These are phyloP conservation scores for Proliferodiscus dingleyae DNA, from an alignment of 2,329 filamentous ascomycete species.

Conservation along the genomic window DNA sequence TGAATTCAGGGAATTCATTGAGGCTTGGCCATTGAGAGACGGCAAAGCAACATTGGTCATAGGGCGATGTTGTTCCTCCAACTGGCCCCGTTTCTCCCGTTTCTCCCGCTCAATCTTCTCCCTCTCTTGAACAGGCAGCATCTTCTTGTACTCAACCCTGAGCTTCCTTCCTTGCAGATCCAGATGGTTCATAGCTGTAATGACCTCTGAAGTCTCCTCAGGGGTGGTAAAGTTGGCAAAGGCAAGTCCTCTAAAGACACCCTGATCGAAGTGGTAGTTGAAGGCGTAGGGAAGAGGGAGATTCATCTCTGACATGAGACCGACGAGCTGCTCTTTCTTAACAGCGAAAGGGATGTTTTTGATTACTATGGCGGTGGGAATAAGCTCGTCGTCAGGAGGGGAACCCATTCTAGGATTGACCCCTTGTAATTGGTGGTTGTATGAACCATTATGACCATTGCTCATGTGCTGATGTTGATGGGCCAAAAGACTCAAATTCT, in stretches of 20 bases:
- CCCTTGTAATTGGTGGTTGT: slow-evolving; percentile 18
- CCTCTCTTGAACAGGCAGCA: slow-evolving; percentile 94
- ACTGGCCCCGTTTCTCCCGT: slow-evolving; percentile 61
- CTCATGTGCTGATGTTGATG: slow-evolving; percentile 34
- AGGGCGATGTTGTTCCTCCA: slow-evolving; percentile 92
- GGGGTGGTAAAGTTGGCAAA: slow-evolving; percentile 98
- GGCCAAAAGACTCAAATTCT: slow-evolving; percentile 29
- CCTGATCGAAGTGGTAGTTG: slow-evolving; percentile 99
- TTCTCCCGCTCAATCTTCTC: slow-evolving; percentile 39
- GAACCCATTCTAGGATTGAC: slow-evolving; percentile 16
- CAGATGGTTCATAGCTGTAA: slow-evolving; percentile 90
- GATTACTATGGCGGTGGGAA: slow-evolving; percentile 97
- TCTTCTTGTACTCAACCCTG: slow-evolving; percentile 98
- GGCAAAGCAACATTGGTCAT: slow-evolving; percentile 38
- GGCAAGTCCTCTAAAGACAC: slow-evolving; percentile 89
- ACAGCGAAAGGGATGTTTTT: slow-evolving; percentile 99
- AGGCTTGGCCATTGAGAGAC: slow-evolving; percentile 77
- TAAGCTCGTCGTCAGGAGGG: slow-evolving; percentile 66
- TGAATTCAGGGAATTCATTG: slow-evolving; percentile 67
- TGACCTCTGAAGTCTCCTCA: slow-evolving; percentile 88
- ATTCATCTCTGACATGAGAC: slow-evolving; percentile 90
- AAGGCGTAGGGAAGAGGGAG: slow-evolving; percentile 95
- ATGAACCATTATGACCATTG: slow-evolving; percentile 34
- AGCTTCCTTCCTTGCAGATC: slow-evolving; percentile 93
- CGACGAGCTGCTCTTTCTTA: slow-evolving; percentile 90